phyloP scores from a whole-genome alignment of 23 red algal genomes.

The Agarophyton chilense region DNA sequence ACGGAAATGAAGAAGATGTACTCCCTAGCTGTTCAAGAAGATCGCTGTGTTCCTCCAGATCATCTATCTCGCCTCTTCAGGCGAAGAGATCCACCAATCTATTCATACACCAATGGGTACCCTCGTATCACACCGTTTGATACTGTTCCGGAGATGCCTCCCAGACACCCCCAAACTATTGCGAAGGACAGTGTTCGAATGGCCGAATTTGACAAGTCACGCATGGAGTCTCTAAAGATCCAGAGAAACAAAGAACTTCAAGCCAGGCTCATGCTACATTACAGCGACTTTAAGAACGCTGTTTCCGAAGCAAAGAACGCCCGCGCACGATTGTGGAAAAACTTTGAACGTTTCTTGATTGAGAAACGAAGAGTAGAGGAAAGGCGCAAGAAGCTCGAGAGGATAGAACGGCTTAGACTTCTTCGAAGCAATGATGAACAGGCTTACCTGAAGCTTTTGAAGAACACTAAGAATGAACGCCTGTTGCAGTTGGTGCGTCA shows the following conservation, averaged over 20 bases:
- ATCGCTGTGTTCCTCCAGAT: conserved; percentile 47
- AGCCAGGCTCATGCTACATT: conserved; percentile 43
- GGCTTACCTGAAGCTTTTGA: conserved; percentile 87
- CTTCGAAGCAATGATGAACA: conserved; percentile 94
- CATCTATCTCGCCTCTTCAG: conserved; percentile 43
- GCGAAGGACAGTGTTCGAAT: conserved; percentile 64
- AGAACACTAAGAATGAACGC: conserved; percentile 97
- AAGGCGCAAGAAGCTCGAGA: conserved; percentile 69
- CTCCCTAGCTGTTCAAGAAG: conserved; percentile 50
- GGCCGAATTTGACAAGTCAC: conserved; percentile 59
- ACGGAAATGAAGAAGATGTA: conserved; percentile 68
- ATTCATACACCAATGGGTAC: conserved; percentile 66
- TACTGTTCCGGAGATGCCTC: conserved; percentile 50
- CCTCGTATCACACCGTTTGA: conserved; percentile 55
- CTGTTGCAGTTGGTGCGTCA: conserved; percentile 86
- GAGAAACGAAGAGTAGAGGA: conserved; percentile 78
- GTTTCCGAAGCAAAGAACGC: conserved; percentile 27
- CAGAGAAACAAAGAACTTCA: conserved; percentile 45
- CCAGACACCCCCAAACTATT: conserved; percentile 33
- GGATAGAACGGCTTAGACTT: conserved; percentile 79
- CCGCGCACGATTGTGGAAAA: conserved; percentile 15
- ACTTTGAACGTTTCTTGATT: conserved; percentile 58
- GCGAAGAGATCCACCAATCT: conserved; percentile 47
- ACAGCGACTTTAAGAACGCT: conserved; percentile 46
- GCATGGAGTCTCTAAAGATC: conserved; percentile 53